Conservation (phyloP, 805 yeast species). For the Blastobotrys attinorum region DNA sequence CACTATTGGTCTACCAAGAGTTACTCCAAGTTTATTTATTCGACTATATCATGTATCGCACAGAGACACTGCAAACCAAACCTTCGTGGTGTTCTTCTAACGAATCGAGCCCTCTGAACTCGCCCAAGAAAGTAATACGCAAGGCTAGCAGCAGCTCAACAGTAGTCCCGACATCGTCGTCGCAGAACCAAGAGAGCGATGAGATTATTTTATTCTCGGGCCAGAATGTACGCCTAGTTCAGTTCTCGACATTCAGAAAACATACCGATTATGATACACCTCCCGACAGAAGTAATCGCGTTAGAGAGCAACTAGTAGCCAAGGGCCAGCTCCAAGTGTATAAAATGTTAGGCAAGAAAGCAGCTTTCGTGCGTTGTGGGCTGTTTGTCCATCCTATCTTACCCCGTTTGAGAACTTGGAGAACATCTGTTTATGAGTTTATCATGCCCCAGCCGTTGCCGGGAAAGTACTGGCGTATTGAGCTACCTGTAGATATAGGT, state of each 20-base stretch:
- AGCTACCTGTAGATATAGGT: background rate
- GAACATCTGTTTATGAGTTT: conserved; percentile 42
- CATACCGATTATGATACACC: conserved; percentile 12
- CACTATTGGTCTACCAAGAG: too few species aligned
- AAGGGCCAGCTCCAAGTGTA: conserved; percentile 55
- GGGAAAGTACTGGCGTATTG: conserved; percentile 62
- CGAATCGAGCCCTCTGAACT: too few species aligned
- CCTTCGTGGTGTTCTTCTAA: too few species aligned
- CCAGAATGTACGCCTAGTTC: conserved; percentile 13
- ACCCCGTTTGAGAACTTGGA: conserved; percentile 51
- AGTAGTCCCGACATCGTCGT: too few species aligned
- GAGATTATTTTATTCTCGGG: conserved; percentile 12
- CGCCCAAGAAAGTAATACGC: too few species aligned
- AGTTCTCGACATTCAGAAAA: conserved; percentile 8
- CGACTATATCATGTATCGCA: too few species aligned
- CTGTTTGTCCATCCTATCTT: conserved; percentile 66
- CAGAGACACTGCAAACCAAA: too few species aligned
- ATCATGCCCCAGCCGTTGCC: conserved; percentile 66
- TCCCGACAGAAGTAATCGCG: conserved; percentile 8
- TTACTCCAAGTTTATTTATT: too few species aligned
- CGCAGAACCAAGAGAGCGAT: conserved; percentile 8
- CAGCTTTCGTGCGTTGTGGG: conserved; percentile 59
- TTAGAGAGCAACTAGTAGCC: conserved; percentile 34
- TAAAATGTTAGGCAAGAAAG: conserved; percentile 48
- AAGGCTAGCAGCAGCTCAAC: too few species aligned